Evolutionary conservation across 1,284 basidiomycete genomes (phyloP).

Genomic region (Cryptococcus sp.): DNA sequence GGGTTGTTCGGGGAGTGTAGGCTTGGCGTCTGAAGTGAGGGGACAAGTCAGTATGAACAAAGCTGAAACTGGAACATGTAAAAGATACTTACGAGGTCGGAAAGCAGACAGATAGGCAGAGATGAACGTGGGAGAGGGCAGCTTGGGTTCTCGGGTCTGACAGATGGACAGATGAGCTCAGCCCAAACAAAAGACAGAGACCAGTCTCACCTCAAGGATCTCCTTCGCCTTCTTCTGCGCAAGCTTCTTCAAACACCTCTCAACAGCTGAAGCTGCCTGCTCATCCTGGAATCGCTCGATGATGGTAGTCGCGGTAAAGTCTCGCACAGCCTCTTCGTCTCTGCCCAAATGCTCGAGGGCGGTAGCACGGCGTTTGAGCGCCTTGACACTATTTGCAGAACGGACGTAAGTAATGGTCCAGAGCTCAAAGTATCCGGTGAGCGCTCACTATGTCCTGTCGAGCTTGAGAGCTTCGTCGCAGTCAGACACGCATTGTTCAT

Average conservation of each 20-base stretch:
- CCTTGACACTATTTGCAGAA: slow-evolving; percentile 66
- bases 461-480: slow-evolving; percentile 86
- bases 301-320: slow-evolving; percentile 95
- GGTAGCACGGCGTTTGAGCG: slow-evolving; percentile 86
- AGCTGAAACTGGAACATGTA: background rate
- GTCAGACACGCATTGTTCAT: slow-evolving; percentile 84
- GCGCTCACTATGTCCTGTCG: slow-evolving; percentile 68
- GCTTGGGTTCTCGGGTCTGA: slow-evolving; percentile 74
- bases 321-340: slow-evolving; percentile 78
- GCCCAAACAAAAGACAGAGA: background rate
- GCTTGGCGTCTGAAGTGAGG: slow-evolving; percentile 63
- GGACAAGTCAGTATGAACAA: too few species aligned
- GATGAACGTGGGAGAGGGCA: slow-evolving; percentile 91
- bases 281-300: slow-evolving; percentile 90
- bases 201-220: slow-evolving; percentile 26
- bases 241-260: slow-evolving; percentile 87
- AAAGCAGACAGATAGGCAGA: slow-evolving; percentile 97
- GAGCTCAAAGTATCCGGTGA: too few species aligned
- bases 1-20: slow-evolving; percentile 73
- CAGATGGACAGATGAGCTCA: background rate
- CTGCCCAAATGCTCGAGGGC: slow-evolving; percentile 79
- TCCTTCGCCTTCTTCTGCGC: slow-evolving; percentile 54
- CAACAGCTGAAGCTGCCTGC: slow-evolving; percentile 75
- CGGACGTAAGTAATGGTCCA: background rate
- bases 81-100: slow-evolving; percentile 67